A percentile compares a stretch with the other conserved stretches of the same genome.
Evolutionary conservation across 1,284 basidiomycete species (phyloP).

Genomic region (Ceratobasidium papillatum): DNA sequence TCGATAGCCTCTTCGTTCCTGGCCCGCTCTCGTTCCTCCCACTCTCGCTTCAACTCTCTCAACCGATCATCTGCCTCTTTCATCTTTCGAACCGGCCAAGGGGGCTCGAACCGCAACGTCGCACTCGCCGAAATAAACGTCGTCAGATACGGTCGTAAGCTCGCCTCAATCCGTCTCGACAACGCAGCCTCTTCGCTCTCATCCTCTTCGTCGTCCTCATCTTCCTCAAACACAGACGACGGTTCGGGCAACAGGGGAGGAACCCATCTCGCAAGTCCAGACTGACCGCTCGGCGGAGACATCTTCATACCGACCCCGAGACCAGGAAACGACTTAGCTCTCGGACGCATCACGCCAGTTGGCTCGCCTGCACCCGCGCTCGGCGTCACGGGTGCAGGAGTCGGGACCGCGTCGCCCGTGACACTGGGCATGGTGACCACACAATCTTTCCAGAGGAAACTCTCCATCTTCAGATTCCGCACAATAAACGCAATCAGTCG

Average conservation of each 20-base stretch:
- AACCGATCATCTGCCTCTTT: constrained; percentile 84
- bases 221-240: constrained; percentile 25
- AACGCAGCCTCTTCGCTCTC: constrained; percentile 50
- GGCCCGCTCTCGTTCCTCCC: constrained; percentile 67
- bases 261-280: constrained; percentile 12
- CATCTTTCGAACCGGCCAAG: constrained; percentile 86
- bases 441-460: constrained; percentile 93
- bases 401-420: constrained; percentile 69
- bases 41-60: constrained; percentile 68
- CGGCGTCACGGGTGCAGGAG: constrained; percentile 44
- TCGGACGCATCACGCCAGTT: constrained; percentile 1
- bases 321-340: constrained; percentile 38
- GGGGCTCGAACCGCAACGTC: constrained; percentile 88
- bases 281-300: background rate
- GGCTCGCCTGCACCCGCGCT: background rate
- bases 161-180: constrained; percentile 76
- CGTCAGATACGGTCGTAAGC: constrained; percentile 80
- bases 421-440: constrained; percentile 81
- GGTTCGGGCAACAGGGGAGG: constrained; percentile 31
- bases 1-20: background rate
- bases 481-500: constrained; percentile 92
- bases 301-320: constrained; percentile 4
- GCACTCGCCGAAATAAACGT: constrained; percentile 93
- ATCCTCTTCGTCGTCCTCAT: constrained; percentile 27
- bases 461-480: constrained; percentile 92